Conservation (phyloP, 768 basidiomycete species). For the Omphalotus guepiniiformis region DNA sequence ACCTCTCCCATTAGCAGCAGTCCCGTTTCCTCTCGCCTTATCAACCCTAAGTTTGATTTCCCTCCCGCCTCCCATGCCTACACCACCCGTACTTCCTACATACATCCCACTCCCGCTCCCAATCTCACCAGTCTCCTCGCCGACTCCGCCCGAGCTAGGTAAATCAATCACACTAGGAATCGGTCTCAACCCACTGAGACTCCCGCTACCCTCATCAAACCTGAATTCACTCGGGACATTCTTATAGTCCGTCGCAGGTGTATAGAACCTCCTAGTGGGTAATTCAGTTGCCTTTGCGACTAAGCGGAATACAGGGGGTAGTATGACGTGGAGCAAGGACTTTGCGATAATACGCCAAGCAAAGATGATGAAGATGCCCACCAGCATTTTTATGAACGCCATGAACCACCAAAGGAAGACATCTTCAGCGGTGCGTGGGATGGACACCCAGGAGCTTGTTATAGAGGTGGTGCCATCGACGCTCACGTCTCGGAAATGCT, state of each 20-base stretch:
- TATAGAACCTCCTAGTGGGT: conserved; percentile 85
- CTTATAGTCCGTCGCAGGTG: conserved; percentile 85
- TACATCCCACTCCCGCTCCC: conserved; percentile 10
- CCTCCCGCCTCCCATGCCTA: conserved; percentile 10
- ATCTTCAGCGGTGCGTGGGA: conserved; percentile 35
- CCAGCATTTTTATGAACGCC: conserved; percentile 42
- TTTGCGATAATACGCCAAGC: conserved; percentile 88
- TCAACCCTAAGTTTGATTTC: conserved; percentile 23
- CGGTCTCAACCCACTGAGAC: conserved; percentile 33
- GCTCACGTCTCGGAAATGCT: conserved; percentile 15
- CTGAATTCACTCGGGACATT: conserved; percentile 56
- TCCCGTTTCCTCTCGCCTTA: conserved; percentile 13
- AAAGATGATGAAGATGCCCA: conserved; percentile 79
- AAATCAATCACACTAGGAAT: conserved; percentile 68
- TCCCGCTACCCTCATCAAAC: conserved; percentile 27
- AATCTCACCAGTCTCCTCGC: conserved; percentile 18
- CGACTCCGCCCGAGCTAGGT: conserved; percentile 29
- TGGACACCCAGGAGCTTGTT: conserved; percentile 24
- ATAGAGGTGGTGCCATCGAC: neutral
- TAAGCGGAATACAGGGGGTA: conserved; percentile 83
- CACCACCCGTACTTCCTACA: conserved; percentile 7
- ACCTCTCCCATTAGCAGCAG: conserved; percentile 14
- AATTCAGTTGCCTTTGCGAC: conserved; percentile 51
- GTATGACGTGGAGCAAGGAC: conserved; percentile 60
- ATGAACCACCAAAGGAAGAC: conserved; percentile 42